These are phyloP conservation scores for Pseudopyrenochaeta lycopersici DNA, from an alignment of 2,329 filamentous ascomycete species.

Conservation along the genomic window DNA sequence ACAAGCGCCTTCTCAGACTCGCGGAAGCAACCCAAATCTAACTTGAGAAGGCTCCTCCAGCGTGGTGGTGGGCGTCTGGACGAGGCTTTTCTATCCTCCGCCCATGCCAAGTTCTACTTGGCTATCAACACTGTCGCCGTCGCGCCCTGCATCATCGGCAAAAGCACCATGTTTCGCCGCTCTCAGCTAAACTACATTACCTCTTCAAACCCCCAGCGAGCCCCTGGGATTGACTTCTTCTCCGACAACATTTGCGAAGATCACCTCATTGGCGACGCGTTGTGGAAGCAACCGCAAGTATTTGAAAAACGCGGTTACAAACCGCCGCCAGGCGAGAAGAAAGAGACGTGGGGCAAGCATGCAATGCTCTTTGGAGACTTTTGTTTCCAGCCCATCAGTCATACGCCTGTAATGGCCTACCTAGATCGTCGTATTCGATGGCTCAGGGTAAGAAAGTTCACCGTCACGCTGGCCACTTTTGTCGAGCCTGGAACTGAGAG, in stretches of 20 bases:
- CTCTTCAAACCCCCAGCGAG: slow-evolving; percentile 58
- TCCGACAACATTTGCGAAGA: slow-evolving; percentile 98
- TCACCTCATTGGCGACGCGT: slow-evolving; percentile 89
- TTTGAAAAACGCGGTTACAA: slow-evolving; percentile 39
- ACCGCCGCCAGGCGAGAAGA: slow-evolving; percentile 32
- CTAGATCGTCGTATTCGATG: slow-evolving; percentile 84
- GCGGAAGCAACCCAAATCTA: slow-evolving; percentile 31
- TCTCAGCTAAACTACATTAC: slow-evolving; percentile 84
- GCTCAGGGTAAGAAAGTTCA: slow-evolving; percentile 94
- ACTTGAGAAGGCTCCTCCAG: slow-evolving; percentile 36
- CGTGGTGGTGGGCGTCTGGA: slow-evolving; percentile 83
- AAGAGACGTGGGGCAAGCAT: slow-evolving; percentile 73
- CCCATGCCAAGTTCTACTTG: slow-evolving; percentile 96
- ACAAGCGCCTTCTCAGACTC: slow-evolving; percentile 36
- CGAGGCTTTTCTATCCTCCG: slow-evolving; percentile 92
- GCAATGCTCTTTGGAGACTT: slow-evolving; percentile 85
- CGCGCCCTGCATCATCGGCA: slow-evolving; percentile 93
- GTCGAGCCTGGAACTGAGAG: slow-evolving; percentile 94
- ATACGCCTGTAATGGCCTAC: slow-evolving; percentile 81
- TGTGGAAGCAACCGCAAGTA: slow-evolving; percentile 73
- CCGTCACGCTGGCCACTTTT: slow-evolving; percentile 85
- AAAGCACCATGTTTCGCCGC: slow-evolving; percentile 98
- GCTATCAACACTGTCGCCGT: slow-evolving; percentile 94
- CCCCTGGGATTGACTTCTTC: slow-evolving; percentile 87
- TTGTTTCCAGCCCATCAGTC: slow-evolving; percentile 86